These are phyloP conservation scores for Erigeron canadensis DNA, from an alignment of 129 eudicot species.

Conservation along the genomic window DNA sequence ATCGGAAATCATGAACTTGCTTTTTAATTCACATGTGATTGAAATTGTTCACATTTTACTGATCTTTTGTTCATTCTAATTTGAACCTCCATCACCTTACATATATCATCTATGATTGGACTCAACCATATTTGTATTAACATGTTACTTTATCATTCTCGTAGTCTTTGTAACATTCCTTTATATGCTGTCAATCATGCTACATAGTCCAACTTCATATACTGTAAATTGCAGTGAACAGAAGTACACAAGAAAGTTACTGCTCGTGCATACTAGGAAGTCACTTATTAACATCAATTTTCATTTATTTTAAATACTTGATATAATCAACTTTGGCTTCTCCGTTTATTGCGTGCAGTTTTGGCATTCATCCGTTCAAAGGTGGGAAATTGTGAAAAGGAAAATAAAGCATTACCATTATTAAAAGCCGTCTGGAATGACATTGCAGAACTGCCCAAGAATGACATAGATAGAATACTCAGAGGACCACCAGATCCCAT, in stretches of 20 bases:
- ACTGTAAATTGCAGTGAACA: neutral
- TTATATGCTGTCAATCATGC: too few species aligned
- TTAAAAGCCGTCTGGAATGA: neutral
- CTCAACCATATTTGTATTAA: too few species aligned
- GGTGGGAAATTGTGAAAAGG: neutral
- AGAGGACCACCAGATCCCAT: neutral
- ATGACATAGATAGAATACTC: neutral
- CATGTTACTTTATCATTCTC: too few species aligned
- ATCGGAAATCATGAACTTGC: too few species aligned
- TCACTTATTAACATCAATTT: neutral
- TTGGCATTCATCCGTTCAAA: neutral
- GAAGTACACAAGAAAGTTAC: too few species aligned
- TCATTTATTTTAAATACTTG: neutral
- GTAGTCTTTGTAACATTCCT: too few species aligned
- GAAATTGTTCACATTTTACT: too few species aligned
- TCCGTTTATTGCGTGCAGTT: neutral
- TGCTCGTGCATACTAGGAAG: neutral
- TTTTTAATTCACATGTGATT: too few species aligned
- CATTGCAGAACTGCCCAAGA: neutral
- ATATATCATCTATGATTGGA: too few species aligned
- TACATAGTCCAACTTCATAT: too few species aligned
- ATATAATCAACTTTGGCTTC: neutral
- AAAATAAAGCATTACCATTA: slow-evolving; percentile 1
- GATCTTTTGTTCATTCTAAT: too few species aligned
- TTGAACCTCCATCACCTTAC: too few species aligned